These are phyloP conservation scores for Nephelium lappaceum DNA, from an alignment of 345 rosid species.

Conservation along the genomic window DNA sequence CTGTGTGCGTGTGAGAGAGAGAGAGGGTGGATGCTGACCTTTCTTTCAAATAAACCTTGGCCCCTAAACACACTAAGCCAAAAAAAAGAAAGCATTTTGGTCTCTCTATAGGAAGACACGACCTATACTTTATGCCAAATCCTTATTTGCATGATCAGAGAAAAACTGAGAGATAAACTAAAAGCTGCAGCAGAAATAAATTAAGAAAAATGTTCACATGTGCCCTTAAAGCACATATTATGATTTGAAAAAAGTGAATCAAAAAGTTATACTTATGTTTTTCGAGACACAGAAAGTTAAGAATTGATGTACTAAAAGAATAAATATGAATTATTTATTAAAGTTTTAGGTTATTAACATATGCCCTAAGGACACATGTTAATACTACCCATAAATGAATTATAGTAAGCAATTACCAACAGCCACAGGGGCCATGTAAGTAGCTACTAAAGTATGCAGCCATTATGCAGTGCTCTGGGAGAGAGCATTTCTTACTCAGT, in stretches of 20 bases:
- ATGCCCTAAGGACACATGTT: too few relatives aligned
- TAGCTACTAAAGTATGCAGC: background rate
- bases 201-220: background rate
- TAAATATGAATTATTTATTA: too few relatives aligned
- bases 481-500: background rate
- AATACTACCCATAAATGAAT: background rate
- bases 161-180: background rate
- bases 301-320: too few relatives aligned
- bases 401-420: background rate
- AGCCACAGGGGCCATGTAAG: background rate
- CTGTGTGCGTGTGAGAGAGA: background rate
- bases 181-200: background rate
- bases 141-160: background rate
- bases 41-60: background rate
- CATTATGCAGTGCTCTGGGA: background rate
- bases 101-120: background rate
- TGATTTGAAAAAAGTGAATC: too few relatives aligned
- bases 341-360: too few relatives aligned
- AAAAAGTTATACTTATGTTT: too few relatives aligned
- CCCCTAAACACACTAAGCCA: background rate
- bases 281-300: too few relatives aligned
- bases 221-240: too few relatives aligned
- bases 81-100: background rate
- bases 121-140: background rate
- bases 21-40: background rate